Evolutionary conservation across 1,284 basidiomycete genomes (phyloP).

Genomic region (Anthracocystis walkeri): DNA sequence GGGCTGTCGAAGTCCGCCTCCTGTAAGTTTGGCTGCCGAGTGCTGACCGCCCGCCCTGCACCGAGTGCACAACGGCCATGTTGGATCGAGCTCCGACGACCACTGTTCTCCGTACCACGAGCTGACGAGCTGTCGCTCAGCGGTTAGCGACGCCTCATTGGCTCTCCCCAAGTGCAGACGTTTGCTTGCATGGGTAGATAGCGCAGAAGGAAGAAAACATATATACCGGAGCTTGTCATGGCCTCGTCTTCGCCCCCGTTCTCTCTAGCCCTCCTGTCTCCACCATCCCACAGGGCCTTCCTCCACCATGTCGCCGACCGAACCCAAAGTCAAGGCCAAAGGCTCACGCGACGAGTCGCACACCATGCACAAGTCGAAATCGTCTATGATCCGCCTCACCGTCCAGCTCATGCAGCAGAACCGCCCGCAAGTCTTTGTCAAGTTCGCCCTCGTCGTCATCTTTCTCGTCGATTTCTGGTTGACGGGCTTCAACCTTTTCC

Average conservation of each 20-base stretch:
- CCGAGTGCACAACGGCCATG: background rate
- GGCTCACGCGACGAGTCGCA: constrained; percentile 19
- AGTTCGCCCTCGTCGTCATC: constrained; percentile 35
- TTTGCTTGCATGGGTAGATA: too few species aligned
- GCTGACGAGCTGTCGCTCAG: too few species aligned
- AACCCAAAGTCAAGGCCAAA: constrained; percentile 15
- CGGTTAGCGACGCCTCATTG: too few species aligned
- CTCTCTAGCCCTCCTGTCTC: background rate
- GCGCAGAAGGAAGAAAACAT: background rate
- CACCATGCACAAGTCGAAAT: constrained; percentile 28
- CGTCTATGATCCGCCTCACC: constrained; percentile 36
- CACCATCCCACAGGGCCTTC: background rate
- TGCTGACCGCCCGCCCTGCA: background rate
- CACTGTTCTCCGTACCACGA: background rate
- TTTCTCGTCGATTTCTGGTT: constrained; percentile 32
- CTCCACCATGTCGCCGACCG: constrained; percentile 6
- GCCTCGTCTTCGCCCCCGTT: background rate
- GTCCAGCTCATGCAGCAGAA: constrained; percentile 42
- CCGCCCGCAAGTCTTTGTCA: constrained; percentile 27
- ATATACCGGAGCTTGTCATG: background rate
- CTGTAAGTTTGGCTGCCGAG: background rate
- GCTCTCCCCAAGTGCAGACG: too few species aligned
- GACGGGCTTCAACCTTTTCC: constrained; percentile 31
- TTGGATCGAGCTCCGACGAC: background rate
- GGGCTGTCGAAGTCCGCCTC: constrained; percentile 3